Percentiles rank a stretch among this genome's conserved stretches.
Conservation (phyloP, 495 filamentous ascomycete species). For the Podospora sp. region DNA sequence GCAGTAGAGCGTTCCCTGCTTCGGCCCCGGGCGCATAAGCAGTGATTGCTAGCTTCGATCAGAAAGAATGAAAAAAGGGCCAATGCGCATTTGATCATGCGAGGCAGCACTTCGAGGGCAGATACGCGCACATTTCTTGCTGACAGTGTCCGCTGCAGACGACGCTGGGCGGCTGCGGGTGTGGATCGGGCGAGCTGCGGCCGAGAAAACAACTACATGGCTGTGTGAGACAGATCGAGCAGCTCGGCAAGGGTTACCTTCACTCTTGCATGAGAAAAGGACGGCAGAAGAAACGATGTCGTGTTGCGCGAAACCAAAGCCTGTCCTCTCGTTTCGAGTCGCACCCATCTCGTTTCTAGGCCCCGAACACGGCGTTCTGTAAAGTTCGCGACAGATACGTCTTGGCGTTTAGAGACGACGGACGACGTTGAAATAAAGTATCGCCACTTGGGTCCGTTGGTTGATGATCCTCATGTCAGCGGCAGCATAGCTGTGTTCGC, state of each 20-base stretch:
- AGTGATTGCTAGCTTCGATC: neutral
- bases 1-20: constrained; percentile 3
- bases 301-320: no score
- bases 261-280: neutral
- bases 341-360: no score
- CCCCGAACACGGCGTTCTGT: no score
- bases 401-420: neutral
- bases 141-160: neutral
- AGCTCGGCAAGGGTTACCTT: neutral
- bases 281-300: neutral
- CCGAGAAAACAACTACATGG: neutral
- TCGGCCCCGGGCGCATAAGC: neutral
- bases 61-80: neutral
- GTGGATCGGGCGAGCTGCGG: constrained; percentile 6
- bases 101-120: neutral
- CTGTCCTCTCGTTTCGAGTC: no score
- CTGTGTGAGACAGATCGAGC: constrained; percentile 7
- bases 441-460: constrained; percentile 12
- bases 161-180: neutral
- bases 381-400: neutral
- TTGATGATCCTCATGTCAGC: neutral
- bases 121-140: neutral
- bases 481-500: neutral
- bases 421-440: constrained; percentile 19
- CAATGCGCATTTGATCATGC: neutral